Conservation (phyloP, 2,329 filamentous ascomycete species). For the Sporothrix protearum region DNA sequence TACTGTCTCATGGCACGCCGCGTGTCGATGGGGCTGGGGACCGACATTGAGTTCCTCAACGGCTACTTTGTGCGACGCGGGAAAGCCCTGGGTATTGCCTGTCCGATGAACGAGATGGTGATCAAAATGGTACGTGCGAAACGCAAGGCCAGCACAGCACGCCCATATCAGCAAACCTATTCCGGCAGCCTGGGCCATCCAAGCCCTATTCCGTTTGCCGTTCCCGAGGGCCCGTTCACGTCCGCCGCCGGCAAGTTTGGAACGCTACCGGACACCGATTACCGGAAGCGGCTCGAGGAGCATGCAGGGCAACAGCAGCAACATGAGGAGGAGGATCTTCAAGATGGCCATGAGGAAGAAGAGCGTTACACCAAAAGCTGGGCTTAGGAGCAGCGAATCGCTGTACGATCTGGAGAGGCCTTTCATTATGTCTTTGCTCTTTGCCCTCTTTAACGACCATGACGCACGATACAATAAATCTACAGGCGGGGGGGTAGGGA, state of each 20-base stretch:
- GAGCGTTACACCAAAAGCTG: neutral
- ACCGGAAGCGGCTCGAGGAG: no score
- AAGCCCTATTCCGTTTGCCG: neutral
- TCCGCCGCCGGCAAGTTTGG: neutral
- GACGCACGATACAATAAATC: neutral
- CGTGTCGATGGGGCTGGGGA: conserved; percentile 57
- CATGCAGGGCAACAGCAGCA: neutral
- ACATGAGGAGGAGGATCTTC: neutral
- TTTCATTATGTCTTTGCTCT: neutral
- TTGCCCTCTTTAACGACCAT: neutral
- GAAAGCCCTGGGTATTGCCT: conserved; percentile 66
- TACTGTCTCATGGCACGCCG: conserved; percentile 65
- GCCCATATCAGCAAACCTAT: neutral
- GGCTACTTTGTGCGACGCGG: conserved; percentile 80
- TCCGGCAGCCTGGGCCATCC: neutral
- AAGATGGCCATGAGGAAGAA: neutral
- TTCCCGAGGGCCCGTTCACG: neutral
- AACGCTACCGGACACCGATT: neutral
- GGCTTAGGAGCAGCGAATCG: neutral
- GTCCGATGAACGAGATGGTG: conserved; percentile 69
- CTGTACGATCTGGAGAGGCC: neutral
- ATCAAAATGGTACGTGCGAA: conserved; percentile 71
- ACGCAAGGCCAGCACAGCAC: conserved; percentile 33
- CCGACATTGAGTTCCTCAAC: conserved; percentile 81
- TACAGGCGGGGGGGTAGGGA: neutral